phyloP scores from a whole-genome alignment of 306 rosid species.

The Vicia faba region DNA sequence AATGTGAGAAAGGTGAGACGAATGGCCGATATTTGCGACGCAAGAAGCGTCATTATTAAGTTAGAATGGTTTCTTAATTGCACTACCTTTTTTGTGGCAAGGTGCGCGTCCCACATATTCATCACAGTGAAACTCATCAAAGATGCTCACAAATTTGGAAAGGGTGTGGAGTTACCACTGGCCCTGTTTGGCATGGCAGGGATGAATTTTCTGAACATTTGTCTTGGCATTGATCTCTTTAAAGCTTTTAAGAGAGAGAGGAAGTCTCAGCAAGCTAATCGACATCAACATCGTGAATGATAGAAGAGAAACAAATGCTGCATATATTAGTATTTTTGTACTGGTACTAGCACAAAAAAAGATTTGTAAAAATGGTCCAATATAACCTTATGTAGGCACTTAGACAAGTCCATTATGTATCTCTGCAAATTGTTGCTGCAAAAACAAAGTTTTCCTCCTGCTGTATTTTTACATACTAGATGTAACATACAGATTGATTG shows the following conservation, averaged over 20 bases:
- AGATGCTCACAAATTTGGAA: constrained; percentile 73
- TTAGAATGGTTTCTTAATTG: constrained; percentile 90
- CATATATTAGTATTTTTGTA: background rate
- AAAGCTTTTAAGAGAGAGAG: constrained; percentile 72
- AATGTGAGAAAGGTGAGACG: constrained; percentile 77
- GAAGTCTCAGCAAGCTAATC: constrained; percentile 35
- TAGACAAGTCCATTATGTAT: background rate
- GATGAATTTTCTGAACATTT: constrained; percentile 79
- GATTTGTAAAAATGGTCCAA: background rate
- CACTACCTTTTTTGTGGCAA: constrained; percentile 68
- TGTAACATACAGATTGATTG: background rate
- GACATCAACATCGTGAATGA: constrained; percentile 52
- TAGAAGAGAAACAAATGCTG: constrained; percentile 3
- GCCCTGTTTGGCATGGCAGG: constrained; percentile 90
- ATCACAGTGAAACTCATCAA: constrained; percentile 74
- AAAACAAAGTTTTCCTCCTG: background rate
- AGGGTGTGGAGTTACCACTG: constrained; percentile 84
- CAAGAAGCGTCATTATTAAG: constrained; percentile 53
- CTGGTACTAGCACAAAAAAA: background rate
- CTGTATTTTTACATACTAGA: background rate
- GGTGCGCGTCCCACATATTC: constrained; percentile 66
- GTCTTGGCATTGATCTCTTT: constrained; percentile 84
- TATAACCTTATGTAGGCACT: background rate
- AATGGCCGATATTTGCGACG: constrained; percentile 72
- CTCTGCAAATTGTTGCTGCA: background rate